Base-by-base conservation (phyloP, 257 asterid species). In the Penstemon davidsonii region DNA sequence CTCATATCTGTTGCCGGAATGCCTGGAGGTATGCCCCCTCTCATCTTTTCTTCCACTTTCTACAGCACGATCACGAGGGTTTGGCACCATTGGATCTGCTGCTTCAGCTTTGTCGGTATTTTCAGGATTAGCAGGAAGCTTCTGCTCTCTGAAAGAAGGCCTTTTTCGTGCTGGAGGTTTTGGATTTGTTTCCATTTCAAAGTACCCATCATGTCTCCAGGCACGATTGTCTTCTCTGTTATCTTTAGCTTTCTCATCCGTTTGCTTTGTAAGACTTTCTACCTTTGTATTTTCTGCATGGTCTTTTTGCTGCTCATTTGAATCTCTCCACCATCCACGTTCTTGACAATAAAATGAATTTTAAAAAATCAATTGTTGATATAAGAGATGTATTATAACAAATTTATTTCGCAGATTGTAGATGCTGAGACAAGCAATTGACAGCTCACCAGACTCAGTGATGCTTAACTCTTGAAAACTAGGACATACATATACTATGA, bases 141-240 rank as follows among this genome's bases (percentile, higher is more conserved):
- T 90, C 71, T 82, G 87, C 82, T 92, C 97, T 67, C 93, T 79
- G 66, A 92, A 92, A 50, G 97, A 72, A 50, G 89, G 92, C 78
- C 98, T 76, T 80, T 77, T 92, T 67, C 83, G 80, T 11, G 62
- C 65, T 37, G 80, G 78, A 67, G 88, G 88, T 61, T 81, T 83
- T 51, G 73, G 86, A 69, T 80, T 86, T 73, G 78, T 81, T 76
- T 81, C 91, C 78, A 79, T 65, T 71, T 89, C 89, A 59, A 78
- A 79, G 80, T 81, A 89, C 70, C 87, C 85, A 70, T 89, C 96
- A 69, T 89, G 96, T 66, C 83, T 85, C 98, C 96, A 81, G 65
- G 46, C 59, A 69, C 60, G 85, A 60, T 49, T 72, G 43, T 67
- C 85, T 60, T 75, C 83, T 37, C 84, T 73, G 36, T 69, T 82